Percentiles rank a stretch among this genome's conserved stretches.
These are phyloP conservation scores for Solanum sitiens DNA, from an alignment of 257 asterid species.

Conservation along the genomic window DNA sequence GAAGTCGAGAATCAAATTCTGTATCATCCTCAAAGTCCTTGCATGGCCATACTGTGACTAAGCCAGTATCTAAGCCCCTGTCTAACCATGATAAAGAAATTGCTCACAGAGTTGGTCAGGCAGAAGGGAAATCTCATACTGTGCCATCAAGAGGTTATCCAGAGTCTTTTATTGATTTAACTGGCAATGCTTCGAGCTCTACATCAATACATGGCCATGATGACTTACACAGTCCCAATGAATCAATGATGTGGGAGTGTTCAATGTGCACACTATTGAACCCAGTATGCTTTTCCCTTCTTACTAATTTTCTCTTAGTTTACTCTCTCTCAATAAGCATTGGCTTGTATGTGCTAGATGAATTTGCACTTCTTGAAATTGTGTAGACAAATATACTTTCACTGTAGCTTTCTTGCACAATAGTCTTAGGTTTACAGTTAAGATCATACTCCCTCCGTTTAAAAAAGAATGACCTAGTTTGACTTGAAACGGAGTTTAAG, in stretches of 20 bases:
- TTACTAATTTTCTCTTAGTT: background rate
- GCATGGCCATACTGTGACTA: slow-evolving; percentile 9
- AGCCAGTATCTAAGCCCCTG: slow-evolving; percentile 14
- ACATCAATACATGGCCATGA: slow-evolving; percentile 12
- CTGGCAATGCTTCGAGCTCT: slow-evolving; percentile 28
- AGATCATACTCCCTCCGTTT: background rate
- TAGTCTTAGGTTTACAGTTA: background rate
- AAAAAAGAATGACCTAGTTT: too few relatives aligned
- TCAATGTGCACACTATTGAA: slow-evolving; percentile 73
- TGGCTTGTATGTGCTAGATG: background rate
- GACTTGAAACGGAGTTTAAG: too few relatives aligned
- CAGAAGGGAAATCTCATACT: background rate
- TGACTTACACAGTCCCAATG: slow-evolving; percentile 1
- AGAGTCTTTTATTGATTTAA: slow-evolving; percentile 6
- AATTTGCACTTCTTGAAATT: background rate
- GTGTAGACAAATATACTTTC: background rate
- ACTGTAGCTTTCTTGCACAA: background rate
- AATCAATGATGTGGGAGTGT: slow-evolving; percentile 52
- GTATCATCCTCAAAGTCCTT: slow-evolving; percentile 11
- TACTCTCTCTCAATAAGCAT: background rate
- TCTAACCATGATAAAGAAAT: slow-evolving; percentile 4
- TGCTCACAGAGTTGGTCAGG: slow-evolving; percentile 8
- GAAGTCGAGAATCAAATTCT: slow-evolving; percentile 33
- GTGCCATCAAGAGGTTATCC: slow-evolving; percentile 3
- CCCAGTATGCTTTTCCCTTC: slow-evolving; percentile 38